Base-by-base conservation (phyloP, 345 rosid species). In the Raphanus sativus region DNA sequence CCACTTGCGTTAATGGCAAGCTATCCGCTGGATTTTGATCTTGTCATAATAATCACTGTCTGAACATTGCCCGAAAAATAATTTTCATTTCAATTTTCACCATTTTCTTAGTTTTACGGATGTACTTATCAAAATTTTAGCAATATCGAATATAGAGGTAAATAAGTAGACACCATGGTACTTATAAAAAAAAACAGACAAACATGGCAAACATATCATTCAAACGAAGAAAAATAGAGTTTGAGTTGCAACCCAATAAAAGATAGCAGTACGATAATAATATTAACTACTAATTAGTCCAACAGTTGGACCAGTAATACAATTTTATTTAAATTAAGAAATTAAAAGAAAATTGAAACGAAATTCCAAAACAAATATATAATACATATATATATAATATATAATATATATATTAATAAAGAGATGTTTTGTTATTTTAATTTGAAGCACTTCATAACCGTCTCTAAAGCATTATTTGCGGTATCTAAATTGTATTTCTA, bases 1-100 rank as follows among this genome's bases (percentile, higher is more conserved):
- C 54, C 64, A 34, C 7, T 62, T 76, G 80, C 75, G 66, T 34
- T 40, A 77, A 77, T 58, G 45, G 52, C 56, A 70, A 77, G 80
- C 33, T 63, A 58, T 70, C 36, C 9, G 64, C 59, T 70, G 66
- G 48, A 58, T 76, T 69, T 76, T 69, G 56, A 69, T 34, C 75
- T 26, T 69, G 69, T 62, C 74, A 45, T 45, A 50, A 40, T 54
- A 63, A 76, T 69, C 33, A 70, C 26, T 70, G 48, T 63, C 70
- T 70, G 59, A 55, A 70, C 33, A 52, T 52, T 52, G 26, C 65
- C 75, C 55, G 25, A 68, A 33, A 69, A 52, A 38, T 38, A 38
- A 38, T 9, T 12, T 12, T 32, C 61, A 36, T 30, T 55, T 64
- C 72, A 59, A 13, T 59, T 45, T 66, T 71, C 77, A 56, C 56